Base-by-base conservation (phyloP, 768 basidiomycete species). In the Amanita pseudoporphyria region DNA sequence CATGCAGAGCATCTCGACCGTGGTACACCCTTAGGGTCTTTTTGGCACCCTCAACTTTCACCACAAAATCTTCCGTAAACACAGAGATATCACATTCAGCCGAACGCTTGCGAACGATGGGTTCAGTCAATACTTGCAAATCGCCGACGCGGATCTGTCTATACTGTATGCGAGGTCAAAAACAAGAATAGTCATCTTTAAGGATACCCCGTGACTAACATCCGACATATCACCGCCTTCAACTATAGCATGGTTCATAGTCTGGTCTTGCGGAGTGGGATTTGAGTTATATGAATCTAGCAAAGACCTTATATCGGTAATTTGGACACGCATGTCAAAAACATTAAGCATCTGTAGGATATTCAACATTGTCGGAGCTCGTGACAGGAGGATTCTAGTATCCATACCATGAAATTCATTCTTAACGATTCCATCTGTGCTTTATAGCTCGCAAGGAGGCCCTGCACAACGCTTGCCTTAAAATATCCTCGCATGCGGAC, bases 401-500 rank as follows among this genome's bases (percentile, higher is more conserved):
- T n/a, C 9, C 22, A 13, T 44, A 44, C 42, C 26, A 44, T 44
- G 26, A 44, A 44, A 14, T 44, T 44, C 18, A 44, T 24, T 19
- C 42, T 26, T 22, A 44, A 18, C 12, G 42, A 44, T 24, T 44
- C 42, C 14, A 44, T 30, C 18, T 22, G 42, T n/a, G 22, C 22
- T 31, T 44, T 44, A 22, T 44, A 44, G 24, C 42, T 24, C 4
- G 3, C 14, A 14, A 44, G 14, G 13, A 44, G 42, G 26, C 7
- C 26, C 21, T 36, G 31, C 13, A 47, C 45, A 26, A 47, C 32
- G 21, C 35, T 37, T 22, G 45, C 45, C 21, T 47, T 47, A 18
- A 35, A 47, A 47, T 47, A 47, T 13, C 32, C 45, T 26, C 35
- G 31, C 45, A 35, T 21, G 9, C 45, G 45, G 16, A 47, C 45